These are phyloP conservation scores for Aureobasidium sp. DNA, from an alignment of 2,329 filamentous ascomycete species.

Conservation along the genomic window DNA sequence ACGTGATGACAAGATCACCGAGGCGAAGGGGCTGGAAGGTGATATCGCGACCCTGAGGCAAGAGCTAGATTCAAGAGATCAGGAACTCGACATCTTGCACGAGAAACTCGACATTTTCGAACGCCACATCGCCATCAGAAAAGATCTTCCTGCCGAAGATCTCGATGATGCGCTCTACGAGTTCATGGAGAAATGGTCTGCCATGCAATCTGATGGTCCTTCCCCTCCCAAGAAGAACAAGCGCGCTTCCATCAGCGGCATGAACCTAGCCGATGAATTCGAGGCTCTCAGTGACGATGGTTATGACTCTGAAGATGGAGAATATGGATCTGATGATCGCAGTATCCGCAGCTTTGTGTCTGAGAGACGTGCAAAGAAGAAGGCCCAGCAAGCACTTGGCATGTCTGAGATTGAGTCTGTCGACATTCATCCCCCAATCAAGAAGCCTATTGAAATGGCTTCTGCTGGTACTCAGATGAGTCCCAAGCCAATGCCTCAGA, in stretches of 20 bases:
- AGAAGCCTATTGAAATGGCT: not conserved
- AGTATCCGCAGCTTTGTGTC: not conserved
- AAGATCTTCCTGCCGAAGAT: not conserved
- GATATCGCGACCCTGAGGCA: not conserved
- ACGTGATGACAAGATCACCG: not conserved
- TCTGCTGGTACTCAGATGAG: not conserved
- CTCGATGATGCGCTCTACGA: not conserved
- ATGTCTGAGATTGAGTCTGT: not conserved
- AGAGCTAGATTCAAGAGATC: not conserved
- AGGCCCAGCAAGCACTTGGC: not conserved
- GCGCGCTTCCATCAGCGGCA: not conserved
- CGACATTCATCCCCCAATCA: not conserved
- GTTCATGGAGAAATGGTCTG: not conserved
- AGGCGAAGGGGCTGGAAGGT: conserved; percentile 1
- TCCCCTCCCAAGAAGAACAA: not conserved
- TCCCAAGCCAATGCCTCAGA: not conserved
- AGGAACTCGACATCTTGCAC: not conserved
- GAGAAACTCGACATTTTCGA: not conserved
- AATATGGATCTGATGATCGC: not conserved
- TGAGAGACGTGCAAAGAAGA: not conserved
- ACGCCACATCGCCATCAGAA: not conserved
- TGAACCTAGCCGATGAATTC: not conserved
- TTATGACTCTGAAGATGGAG: not conserved
- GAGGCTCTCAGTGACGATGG: not conserved
- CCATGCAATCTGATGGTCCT: not conserved